Evolutionary conservation across 371 early-diverging fungal genomes (phyloP).

Genomic region (Entomophthora muscae): DNA sequence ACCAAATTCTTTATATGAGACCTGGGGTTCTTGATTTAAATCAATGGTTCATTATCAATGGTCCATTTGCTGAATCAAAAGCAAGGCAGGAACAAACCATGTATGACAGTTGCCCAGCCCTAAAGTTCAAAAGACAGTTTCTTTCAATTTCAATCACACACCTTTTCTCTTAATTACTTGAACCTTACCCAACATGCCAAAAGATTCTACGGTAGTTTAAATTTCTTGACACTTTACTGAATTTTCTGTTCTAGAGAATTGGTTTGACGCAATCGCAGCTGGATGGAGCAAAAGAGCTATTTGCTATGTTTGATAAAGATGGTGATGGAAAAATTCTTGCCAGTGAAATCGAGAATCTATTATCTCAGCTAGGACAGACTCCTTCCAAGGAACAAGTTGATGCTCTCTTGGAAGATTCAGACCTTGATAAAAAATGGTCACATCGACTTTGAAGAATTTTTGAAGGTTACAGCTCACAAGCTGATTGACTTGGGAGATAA

Average conservation of each 20-base stretch:
- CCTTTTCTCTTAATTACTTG: too few species aligned
- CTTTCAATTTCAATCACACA: too few species aligned
- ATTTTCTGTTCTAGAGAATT: slow-evolving; percentile 14
- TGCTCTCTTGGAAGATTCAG: background rate
- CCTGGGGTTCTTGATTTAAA: too few species aligned
- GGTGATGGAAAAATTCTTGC: slow-evolving; percentile 1
- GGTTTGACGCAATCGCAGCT: background rate
- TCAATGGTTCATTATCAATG: too few species aligned
- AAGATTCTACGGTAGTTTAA: too few species aligned
- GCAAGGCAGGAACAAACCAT: too few species aligned
- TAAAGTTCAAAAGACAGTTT: too few species aligned
- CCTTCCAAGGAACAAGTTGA: background rate
- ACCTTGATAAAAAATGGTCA: slow-evolving; percentile 1
- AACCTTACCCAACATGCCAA: too few species aligned
- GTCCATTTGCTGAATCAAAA: too few species aligned
- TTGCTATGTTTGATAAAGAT: slow-evolving; percentile 6
- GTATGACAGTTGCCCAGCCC: too few species aligned
- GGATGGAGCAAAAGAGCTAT: slow-evolving; percentile 5
- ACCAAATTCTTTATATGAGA: too few species aligned
- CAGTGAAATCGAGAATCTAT: background rate
- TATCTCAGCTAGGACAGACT: background rate
- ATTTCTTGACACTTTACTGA: too few species aligned
- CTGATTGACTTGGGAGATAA: background rate
- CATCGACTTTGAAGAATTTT: slow-evolving; percentile 9
- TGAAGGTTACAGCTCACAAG: slow-evolving; percentile 8